A percentile compares a stretch with the other conserved stretches of the same genome.
Conservation (phyloP, 208 protist species). For the Crithidia brevicula region DNA sequence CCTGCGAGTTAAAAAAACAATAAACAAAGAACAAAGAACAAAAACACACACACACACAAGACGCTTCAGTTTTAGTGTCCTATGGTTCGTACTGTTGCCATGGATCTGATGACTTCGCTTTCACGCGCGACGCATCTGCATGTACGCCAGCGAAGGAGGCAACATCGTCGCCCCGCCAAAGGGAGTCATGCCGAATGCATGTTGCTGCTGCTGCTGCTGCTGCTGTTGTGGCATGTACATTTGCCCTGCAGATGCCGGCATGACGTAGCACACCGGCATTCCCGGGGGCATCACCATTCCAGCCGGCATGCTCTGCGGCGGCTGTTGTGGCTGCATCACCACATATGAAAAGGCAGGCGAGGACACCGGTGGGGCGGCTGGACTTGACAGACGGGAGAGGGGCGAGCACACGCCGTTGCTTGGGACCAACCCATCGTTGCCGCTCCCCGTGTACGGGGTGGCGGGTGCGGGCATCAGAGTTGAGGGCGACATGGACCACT, state of each 20-base stretch:
- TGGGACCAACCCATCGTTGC: background rate
- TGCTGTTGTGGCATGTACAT: constrained; percentile 7
- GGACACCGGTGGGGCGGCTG: background rate
- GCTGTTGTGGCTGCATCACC: constrained; percentile 8
- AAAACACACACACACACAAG: background rate
- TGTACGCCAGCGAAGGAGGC: background rate
- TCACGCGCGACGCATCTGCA: constrained; percentile 12
- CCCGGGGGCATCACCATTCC: constrained; percentile 6
- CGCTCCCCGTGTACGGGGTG: background rate
- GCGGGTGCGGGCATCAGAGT: background rate
- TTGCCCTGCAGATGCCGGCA: constrained; percentile 3
- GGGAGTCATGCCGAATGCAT: background rate
- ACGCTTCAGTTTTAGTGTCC: background rate
- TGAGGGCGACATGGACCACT: constrained; percentile 1
- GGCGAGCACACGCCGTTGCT: background rate
- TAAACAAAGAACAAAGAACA: no score
- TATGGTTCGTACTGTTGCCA: no score
- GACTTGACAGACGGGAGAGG: constrained; percentile 2
- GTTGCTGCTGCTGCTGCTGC: constrained; percentile 15
- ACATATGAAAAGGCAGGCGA: constrained; percentile 17
- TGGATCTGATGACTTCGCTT: background rate
- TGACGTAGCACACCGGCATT: constrained; percentile 27
- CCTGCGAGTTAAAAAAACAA: no score
- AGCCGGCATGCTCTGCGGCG: background rate
- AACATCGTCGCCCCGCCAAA: background rate